Evolutionary conservation across 2,329 filamentous ascomycete species (phyloP).

Genomic region (Phialophora macrospora): DNA sequence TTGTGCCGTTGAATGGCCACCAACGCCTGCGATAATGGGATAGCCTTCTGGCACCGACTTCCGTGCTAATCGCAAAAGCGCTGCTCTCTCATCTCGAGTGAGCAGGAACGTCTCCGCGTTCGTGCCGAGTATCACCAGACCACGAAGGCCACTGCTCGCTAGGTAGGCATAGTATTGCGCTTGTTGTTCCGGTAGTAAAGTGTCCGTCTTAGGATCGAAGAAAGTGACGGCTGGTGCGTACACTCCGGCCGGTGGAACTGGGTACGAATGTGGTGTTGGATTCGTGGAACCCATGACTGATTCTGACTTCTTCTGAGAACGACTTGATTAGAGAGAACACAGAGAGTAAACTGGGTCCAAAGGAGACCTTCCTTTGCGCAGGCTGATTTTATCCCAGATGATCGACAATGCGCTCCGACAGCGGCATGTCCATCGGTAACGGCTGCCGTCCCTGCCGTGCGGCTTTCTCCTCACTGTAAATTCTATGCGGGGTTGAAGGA

Average conservation of each 20-base stretch:
- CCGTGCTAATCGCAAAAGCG: conserved; percentile 63
- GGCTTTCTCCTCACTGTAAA: neutral
- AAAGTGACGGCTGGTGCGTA: conserved; percentile 62
- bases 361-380: neutral
- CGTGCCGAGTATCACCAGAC: conserved; percentile 61
- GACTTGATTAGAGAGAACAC: neutral
- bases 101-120: conserved; percentile 63
- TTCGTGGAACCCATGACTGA: conserved; percentile 33
- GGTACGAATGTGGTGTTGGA: conserved; percentile 27
- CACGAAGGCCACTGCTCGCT: conserved; percentile 56
- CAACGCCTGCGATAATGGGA: conserved; percentile 67
- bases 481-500: conserved; percentile 7
- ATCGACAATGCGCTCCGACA: conserved; percentile 7
- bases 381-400: neutral
- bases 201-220: conserved; percentile 58
- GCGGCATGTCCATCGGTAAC: conserved; percentile 16
- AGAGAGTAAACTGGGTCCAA: neutral
- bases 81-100: conserved; percentile 63
- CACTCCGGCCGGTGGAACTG: conserved; percentile 48
- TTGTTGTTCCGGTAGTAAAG: conserved; percentile 55
- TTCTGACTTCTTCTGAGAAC: neutral
- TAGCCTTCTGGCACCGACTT: conserved; percentile 58
- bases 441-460: conserved; percentile 13
- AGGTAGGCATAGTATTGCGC: conserved; percentile 59
- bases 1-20: conserved; percentile 68